Base-by-base conservation (phyloP, 2,329 filamentous ascomycete species). In the Coniosporium tulheliwenetii region DNA sequence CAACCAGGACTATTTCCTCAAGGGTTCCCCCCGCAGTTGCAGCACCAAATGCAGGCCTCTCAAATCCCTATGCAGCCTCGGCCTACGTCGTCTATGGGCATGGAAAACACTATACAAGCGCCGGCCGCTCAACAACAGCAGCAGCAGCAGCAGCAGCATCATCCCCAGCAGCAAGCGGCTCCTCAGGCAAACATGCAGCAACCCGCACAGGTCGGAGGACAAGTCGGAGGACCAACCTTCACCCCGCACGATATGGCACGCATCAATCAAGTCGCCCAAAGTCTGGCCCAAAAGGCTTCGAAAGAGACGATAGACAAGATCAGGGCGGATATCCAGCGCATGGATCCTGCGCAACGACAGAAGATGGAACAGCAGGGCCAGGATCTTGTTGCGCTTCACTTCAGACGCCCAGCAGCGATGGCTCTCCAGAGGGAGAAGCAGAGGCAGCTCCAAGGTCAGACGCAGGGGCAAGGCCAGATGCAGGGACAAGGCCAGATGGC, bases 1-100 rank as follows among this genome's bases (percentile, higher is more conserved):
- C n/a, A 63, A 37, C n/a, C 36, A 45, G 56, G 60, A 30, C 63
- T 64, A 40, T 61, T 64, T 45, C 54, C 53, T 12, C 56, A 54
- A 30, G 52, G 50, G 31, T 70, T 71, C 44, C 61, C 66, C 10
- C 61, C 65, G 14, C 67, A 70, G 43, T 60, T 71, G 45, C 66
- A 65, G 41, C 65, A 63, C 15, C 66, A 58, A 16, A 65, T 71
- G 60, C 70, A 71, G 46, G 52, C 63, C 3, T 70, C 69, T 2
- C 63, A 67, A 1, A 65, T 73, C 36, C 57, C 59, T 32, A 46
- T 51, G 41, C 36, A 29, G 35, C 16, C 29, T 19, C 40, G 19
- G 36, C 43, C 43, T 36, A 48, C 47, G 40, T 35, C 43, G 38
- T 48, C 47, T 44, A 50, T 52, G 48, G 43, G 39, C 35, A 47